Evolutionary conservation across 306 rosid species (phyloP), one percentile per base, ranked within the genome.

Genomic region (Erythrophleum fordii): DNA sequence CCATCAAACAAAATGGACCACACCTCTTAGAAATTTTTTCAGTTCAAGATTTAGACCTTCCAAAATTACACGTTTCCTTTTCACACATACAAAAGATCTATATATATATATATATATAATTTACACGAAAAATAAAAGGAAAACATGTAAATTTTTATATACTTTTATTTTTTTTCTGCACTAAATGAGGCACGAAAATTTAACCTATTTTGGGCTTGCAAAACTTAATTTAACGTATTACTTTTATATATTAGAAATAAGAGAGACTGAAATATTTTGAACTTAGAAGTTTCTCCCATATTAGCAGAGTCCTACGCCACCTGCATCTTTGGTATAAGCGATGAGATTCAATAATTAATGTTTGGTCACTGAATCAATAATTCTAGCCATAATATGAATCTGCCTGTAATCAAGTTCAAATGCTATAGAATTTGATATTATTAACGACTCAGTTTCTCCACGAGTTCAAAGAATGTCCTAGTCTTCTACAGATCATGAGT

Each of bases 1-100:
- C 75, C 48, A 37, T 74, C 60, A 48, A 9, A 52, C 55, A 48
- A 23, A 77, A 72, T 76, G 70, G 79, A 82, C 85, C 87, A 56
- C 83, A 14, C 22, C 56, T 77, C 69, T 77, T 23, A 25, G 37
- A 31, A 29, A 16, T 11, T 3, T 35, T 52, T 23, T 61, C 55
- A 48, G 44, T 79, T 59, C 34, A 71, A 34, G 53, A 45, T 72
- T 71, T 12, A 31, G 9, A 70, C 46, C 13, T n/a, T 13, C n/a
- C 26, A 28, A n/a, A 13, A 14, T 34, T 16, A 26, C 44, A 48
- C 48, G 45, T 72, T 11, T 59, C 31, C 55, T 37, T 46, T 70
- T 28, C 45, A 45, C 59, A 26, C 41, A 18, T 12, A 16, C 42
- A 46, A 18, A 5, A 46, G 13, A 39, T 39, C 0, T 39, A 4